A percentile compares a stretch with the other conserved stretches of the same genome.
phyloP scores from a whole-genome alignment of 1,139 yeast species.

The Saccharomyces pastorianus region DNA sequence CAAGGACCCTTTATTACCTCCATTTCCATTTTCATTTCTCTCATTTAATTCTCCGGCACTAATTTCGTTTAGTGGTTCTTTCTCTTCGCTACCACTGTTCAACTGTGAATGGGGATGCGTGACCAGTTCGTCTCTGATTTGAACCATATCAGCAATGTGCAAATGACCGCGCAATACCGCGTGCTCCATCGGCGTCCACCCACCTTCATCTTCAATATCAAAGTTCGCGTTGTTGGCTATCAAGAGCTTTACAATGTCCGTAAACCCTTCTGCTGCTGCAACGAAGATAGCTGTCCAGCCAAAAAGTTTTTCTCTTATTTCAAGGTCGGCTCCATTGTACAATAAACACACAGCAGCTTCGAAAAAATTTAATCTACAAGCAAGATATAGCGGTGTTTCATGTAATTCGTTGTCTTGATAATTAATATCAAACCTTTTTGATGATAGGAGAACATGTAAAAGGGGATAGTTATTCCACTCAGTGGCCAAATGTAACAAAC shows the following conservation, averaged over 20 bases:
- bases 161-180: constrained; percentile 88
- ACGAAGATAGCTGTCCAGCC: constrained; percentile 95
- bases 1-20: constrained; percentile 3
- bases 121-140: constrained; percentile 34
- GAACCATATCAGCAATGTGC: constrained; percentile 53
- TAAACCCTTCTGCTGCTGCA: constrained; percentile 81
- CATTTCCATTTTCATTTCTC: constrained; percentile 3
- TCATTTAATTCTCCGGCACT: neutral
- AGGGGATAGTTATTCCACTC: constrained; percentile 56
- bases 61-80: neutral
- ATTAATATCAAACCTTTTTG: constrained; percentile 58
- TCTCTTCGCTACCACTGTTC: neutral
- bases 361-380: constrained; percentile 55
- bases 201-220: constrained; percentile 67
- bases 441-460: constrained; percentile 45
- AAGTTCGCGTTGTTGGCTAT: constrained; percentile 47
- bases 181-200: constrained; percentile 97
- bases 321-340: constrained; percentile 57
- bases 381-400: constrained; percentile 78
- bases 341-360: constrained; percentile 53
- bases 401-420: constrained; percentile 52
- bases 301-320: constrained; percentile 66
- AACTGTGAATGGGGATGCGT: constrained; percentile 15
- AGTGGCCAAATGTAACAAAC: constrained; percentile 60
- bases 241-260: constrained; percentile 49